Conservation (phyloP, 2,329 filamentous ascomycete species). For the Drechslerella coelobrocha region DNA sequence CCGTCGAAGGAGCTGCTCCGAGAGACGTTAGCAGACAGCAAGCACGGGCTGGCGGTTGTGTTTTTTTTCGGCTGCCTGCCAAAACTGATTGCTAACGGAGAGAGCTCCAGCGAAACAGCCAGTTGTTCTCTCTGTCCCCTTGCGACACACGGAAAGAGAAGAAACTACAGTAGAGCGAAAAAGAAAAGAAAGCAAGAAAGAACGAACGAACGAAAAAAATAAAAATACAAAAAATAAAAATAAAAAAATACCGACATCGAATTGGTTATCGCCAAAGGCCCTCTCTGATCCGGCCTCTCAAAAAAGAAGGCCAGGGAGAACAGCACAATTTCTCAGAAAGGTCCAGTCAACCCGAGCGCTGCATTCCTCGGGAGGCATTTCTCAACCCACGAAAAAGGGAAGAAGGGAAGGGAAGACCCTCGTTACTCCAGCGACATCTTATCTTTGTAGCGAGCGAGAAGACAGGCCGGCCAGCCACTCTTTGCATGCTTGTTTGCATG, state of each 20-base stretch:
- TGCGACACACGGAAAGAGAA: no score
- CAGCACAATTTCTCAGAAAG: conserved; percentile 22
- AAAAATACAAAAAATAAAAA: no score
- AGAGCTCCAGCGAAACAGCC: conserved; percentile 24
- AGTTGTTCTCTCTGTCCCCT: conserved; percentile 13
- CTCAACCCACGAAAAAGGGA: conserved; percentile 20
- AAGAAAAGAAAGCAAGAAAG: no score
- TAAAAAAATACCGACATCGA: conserved; percentile 3
- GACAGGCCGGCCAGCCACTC: neutral
- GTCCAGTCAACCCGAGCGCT: conserved; percentile 41
- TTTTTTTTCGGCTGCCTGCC: conserved; percentile 10
- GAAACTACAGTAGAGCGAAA: no score
- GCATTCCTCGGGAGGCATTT: conserved; percentile 26
- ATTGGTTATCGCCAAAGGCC: neutral
- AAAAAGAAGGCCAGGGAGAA: conserved; percentile 31
- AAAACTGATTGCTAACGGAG: conserved; percentile 18
- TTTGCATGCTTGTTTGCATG: conserved; percentile 21
- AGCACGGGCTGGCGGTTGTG: conserved; percentile 25
- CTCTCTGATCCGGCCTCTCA: conserved; percentile 10
- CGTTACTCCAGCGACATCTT: conserved; percentile 29
- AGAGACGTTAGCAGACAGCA: conserved; percentile 10
- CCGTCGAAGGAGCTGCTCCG: no score
- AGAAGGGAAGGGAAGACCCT: conserved; percentile 17
- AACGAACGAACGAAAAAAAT: no score
- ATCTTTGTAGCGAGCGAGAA: conserved; percentile 20